phyloP scores from a whole-genome alignment of 1,139 yeast genomes.

The Trichomonascaceae sp. region DNA sequence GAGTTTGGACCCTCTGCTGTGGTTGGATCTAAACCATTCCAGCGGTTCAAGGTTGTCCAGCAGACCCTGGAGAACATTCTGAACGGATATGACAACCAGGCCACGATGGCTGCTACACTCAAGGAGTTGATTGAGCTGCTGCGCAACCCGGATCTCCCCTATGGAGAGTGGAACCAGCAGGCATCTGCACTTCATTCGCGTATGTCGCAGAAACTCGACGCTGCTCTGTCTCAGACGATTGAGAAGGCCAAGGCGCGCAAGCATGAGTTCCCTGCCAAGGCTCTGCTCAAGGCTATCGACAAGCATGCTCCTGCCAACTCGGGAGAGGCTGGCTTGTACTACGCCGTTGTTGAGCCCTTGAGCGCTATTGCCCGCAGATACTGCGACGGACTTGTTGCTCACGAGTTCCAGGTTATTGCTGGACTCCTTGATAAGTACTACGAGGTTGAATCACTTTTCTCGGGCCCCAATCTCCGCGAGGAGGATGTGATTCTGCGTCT shows the following conservation, averaged over 20 bases:
- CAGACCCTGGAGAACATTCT: conserved; percentile 63
- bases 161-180: conserved; percentile 78
- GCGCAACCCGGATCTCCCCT: conserved; percentile 74
- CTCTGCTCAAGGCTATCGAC: conserved; percentile 46
- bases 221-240: conserved; percentile 47
- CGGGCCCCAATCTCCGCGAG: conserved; percentile 64
- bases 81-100: conserved; percentile 90
- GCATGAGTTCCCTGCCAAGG: conserved; percentile 91
- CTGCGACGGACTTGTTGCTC: conserved; percentile 63
- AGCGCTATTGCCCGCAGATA: conserved; percentile 58
- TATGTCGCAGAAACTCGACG: conserved; percentile 66
- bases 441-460: conserved; percentile 63
- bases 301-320: conserved; percentile 41
- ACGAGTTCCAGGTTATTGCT: conserved; percentile 69
- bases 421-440: conserved; percentile 57
- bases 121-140: conserved; percentile 58
- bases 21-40: conserved; percentile 73
- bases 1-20: conserved; percentile 72
- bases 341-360: conserved; percentile 58
- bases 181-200: conserved; percentile 88
- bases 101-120: conserved; percentile 74
- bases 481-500: conserved; percentile 67
- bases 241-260: conserved; percentile 45
- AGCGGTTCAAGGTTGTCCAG: conserved; percentile 49
- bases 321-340: conserved; percentile 30